Evolutionary conservation across 352 stramenopile genomes (phyloP), one percentile per base, ranked within the genome.

Genomic region (Hyaloperonospora arabidopsidis): DNA sequence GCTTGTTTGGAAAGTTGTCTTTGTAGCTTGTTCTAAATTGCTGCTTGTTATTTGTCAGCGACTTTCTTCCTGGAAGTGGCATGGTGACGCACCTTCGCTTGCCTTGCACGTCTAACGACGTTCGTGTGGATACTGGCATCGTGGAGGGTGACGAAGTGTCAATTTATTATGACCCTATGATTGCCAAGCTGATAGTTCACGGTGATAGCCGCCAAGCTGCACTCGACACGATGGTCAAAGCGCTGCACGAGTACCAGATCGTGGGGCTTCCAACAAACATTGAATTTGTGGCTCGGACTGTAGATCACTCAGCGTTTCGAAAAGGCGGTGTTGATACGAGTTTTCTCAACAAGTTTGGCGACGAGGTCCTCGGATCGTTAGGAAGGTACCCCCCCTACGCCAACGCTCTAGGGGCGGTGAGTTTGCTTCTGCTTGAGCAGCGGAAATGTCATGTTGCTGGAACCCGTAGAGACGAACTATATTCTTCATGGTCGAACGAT

Each of bases 111-210:
- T 84, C 69, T 18, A 72, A 90, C 53, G 67, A 71, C 23, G 82
- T 96, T 23, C 85, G 89, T 17, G 86, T 97, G 28, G 89, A 97
- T 59, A 95, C 89, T 13, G 87, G 89, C 14, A 85, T 97, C 44
- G 63, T 83, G 39, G 68, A 96, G 68, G 87, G 89, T 23, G 86
- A 95, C 58, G 76, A 93, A 44, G 82, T 97, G 7, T 94, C 83
- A 10, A 95, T 97, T 54, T 95, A 95, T 56, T 97, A 97, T 67
- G 90, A 97, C 47, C 87, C 90, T 13, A 97, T 97, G 87, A 95
- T 97, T 47, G 80, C 86, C 47, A 97, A 97, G 80, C 70, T 97
- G 21, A 93, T 97, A 52, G 88, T 91, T 5, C 86, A 97, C 64
- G 95, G 76, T 23, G 67, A 87, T 28, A 81, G 88, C 64, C 83